A percentile compares a stretch with the other conserved stretches of the same genome.
Evolutionary conservation across 1,139 yeast species (phyloP).

Genomic region (Spencermartinsiella ligniputridi): DNA sequence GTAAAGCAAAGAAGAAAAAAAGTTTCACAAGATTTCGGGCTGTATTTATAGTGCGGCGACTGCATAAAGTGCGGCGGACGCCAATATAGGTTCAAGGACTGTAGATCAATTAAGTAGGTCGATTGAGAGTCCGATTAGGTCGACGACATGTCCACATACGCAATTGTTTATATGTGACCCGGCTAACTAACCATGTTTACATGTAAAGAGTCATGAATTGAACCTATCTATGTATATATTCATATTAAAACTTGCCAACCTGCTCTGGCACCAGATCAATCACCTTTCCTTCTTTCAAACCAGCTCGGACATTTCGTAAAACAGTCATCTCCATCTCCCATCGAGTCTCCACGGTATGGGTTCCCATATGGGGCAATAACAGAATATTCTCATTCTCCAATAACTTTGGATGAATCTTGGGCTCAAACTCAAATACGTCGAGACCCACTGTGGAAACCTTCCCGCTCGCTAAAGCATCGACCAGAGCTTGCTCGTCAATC

Average conservation of each 20-base stretch:
- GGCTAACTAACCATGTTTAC: too few relatives aligned
- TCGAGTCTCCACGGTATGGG: conserved; percentile 52
- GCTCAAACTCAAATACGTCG: conserved; percentile 84
- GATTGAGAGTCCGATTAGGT: background rate
- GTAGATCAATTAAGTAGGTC: background rate
- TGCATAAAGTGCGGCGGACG: too few relatives aligned
- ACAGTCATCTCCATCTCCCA: conserved; percentile 54
- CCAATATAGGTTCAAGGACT: too few relatives aligned
- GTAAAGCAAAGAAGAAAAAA: conserved; percentile 27
- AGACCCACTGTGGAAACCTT: conserved; percentile 53
- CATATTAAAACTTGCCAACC: conserved; percentile 11
- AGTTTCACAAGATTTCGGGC: too few relatives aligned
- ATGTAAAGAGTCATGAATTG: too few relatives aligned
- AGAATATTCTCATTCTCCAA: conserved; percentile 42
- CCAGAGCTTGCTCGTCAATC: conserved; percentile 60
- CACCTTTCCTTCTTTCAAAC: conserved; percentile 51
- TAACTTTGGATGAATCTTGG: conserved; percentile 39
- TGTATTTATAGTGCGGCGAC: too few relatives aligned
- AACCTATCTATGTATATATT: too few relatives aligned
- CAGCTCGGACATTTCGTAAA: conserved; percentile 41
- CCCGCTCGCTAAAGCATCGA: conserved; percentile 58
- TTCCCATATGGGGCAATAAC: conserved; percentile 64
- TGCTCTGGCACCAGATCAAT: conserved; percentile 40
- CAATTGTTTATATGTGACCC: too few relatives aligned
- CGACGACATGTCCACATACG: too few relatives aligned